Base-by-base conservation (phyloP, 192 early-diverging fungal species). In the Spizellomyces punctatus region DNA sequence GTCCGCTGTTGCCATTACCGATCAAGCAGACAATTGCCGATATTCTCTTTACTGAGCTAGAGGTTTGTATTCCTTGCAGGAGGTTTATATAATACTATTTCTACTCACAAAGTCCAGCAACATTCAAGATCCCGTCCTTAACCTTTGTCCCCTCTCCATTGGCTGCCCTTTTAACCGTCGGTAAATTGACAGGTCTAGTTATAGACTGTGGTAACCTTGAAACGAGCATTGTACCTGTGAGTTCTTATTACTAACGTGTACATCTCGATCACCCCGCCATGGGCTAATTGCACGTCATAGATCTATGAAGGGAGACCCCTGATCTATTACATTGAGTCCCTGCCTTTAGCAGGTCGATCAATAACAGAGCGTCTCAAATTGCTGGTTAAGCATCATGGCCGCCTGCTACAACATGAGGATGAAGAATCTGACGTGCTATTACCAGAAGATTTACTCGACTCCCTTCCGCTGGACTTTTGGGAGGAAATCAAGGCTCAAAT, bases 191-290 rank as follows among this genome's bases (percentile, higher is more conserved):
- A 6, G 95, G 95, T 1, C 77, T 97, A 62, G 94, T 97, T 1
- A 81, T 97, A 17, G 94, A 97, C 75, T 91, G 90, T 70, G 95
- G 94, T 0, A 84, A 93, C 67, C 74, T 93, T 16, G 87, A 88
- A 50, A 89, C 90, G 7, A 86, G 87, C 6, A 91, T 92, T 5
- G 66, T 92, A 50, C 94, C 94, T 43, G 94, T 96, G 82, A 64
- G 82, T 16, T 16, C 27, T 10, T 12, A 19, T 36, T 83, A 75
- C n/a, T 72, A 63, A 12, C 19, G 27, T 36, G 27, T 36, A 36
- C 27, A 36, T 36, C 3, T 36, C 27, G 27, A 36, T 36, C 1
- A 36, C 27, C 27, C 27, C 27, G 3, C 27, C 3, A 3, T 36
- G 27, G 27, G 27, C 27, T 36, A 36, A 36, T 36, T 36, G 27